These are phyloP conservation scores for Colletotrichum sp. DNA, from an alignment of 2,329 filamentous ascomycete genomes.

Conservation along the genomic window DNA sequence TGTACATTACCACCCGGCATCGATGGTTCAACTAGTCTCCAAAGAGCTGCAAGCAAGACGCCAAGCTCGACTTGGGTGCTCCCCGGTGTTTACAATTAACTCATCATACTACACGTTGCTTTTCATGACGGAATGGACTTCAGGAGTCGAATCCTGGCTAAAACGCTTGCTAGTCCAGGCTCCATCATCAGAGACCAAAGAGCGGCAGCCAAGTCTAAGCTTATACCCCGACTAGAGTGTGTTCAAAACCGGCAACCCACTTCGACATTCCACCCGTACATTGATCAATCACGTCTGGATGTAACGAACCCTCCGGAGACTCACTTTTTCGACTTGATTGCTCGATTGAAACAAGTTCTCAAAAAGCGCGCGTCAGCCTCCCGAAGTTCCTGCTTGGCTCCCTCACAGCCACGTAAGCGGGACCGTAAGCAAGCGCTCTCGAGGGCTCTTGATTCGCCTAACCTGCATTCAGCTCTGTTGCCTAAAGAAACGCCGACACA, in stretches of 20 bases:
- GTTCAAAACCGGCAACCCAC: neutral
- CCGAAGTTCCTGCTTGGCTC: neutral
- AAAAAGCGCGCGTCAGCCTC: neutral
- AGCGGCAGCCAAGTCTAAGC: neutral
- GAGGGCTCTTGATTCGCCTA: neutral
- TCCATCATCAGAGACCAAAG: neutral
- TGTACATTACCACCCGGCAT: no score
- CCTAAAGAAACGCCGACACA: neutral
- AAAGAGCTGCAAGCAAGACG: neutral
- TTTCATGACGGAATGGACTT: neutral
- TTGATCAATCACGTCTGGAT: neutral
- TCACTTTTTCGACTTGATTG: neutral
- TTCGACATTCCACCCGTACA: no score
- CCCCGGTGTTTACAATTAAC: neutral
- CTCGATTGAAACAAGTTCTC: neutral
- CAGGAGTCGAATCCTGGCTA: neutral
- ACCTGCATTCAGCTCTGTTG: neutral
- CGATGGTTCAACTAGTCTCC: neutral
- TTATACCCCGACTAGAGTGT: neutral
- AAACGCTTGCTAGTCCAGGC: neutral
- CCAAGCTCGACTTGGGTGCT: neutral
- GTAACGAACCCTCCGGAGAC: neutral
- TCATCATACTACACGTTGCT: neutral
- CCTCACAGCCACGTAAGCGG: slow-evolving; percentile 13
- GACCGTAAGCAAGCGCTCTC: slow-evolving; percentile 4